Base-by-base conservation (phyloP, 768 basidiomycete species). In the Tricholoma sp. region DNA sequence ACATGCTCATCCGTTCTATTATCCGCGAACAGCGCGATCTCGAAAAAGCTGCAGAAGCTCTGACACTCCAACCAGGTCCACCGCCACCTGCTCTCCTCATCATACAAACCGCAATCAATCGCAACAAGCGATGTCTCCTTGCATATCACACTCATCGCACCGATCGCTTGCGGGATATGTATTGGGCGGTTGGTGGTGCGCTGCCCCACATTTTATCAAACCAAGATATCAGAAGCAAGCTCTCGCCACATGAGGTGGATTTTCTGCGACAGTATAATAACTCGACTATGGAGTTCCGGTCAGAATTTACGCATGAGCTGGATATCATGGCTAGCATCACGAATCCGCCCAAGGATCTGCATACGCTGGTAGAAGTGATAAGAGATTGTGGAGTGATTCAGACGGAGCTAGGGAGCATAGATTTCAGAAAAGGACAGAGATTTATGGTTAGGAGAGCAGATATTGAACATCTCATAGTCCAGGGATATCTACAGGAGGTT, bases 81-180 rank as follows among this genome's bases (percentile, higher is more conserved):
- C 74, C 84, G 50, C 80, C 82, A 17, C 82, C 83, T 2, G 81
- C 85, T 17, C 74, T 95, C 58, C 81, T 92, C 63, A 83, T 98
- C 65, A 86, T 90, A 67, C 92, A 96, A 71, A 91, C 95, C 7
- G 85, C 91, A 36, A 88, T 96, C 63, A 78, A 86, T 39, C 84
- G 94, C 59, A 97, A 98, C 78, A 97, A 96, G 70, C 88, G 97
- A n/a, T 94, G 92, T 68, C 79, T 98, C 3, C 82, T 98, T 45
- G 94, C 93, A 0, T 99, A 98, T 72, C 93, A 98, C 70, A 74
- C 82, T 24, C 92, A 94, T 73, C 82, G 96, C 54, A 72, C 92
- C 37, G 88, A 92, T 66, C 84, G 86, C 52, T 81, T 98, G 52
- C 82, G 86, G 56, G 87, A 93, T 65, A 80, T 91, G 76, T 97